These are phyloP conservation scores for Pestalotiopsis sp. DNA, from an alignment of 2,329 filamentous ascomycete genomes.

Conservation along the genomic window DNA sequence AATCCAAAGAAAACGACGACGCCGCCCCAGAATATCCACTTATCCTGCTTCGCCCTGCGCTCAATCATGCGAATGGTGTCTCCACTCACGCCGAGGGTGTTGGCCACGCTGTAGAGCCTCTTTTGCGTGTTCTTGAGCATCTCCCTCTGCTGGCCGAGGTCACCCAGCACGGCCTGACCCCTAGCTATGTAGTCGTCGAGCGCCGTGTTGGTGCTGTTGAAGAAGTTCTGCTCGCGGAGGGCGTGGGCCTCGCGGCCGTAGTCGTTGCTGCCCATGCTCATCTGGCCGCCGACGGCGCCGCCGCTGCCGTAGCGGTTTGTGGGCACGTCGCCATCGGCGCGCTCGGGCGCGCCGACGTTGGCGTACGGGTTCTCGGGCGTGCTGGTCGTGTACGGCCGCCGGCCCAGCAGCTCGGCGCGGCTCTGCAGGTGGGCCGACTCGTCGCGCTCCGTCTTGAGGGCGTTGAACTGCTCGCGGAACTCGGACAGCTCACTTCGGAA, in stretches of 20 bases:
- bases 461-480: conserved; percentile 77
- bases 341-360: conserved; percentile 44
- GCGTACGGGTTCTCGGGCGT: conserved; percentile 94
- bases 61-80: conserved; percentile 98
- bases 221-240: conserved; percentile 87
- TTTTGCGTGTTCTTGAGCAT: conserved; percentile 95
- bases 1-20: conserved; percentile 87
- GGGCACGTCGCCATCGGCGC: conserved; percentile 38
- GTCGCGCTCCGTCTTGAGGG: conserved; percentile 76
- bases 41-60: conserved; percentile 87
- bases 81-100: conserved; percentile 89
- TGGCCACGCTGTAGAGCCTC: conserved; percentile 87
- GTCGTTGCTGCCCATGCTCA: conserved; percentile 59
- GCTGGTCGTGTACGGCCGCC: conserved; percentile 77
- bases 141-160: conserved; percentile 87
- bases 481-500: conserved; percentile 83
- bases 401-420: conserved; percentile 80
- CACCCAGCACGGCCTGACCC: conserved; percentile 85
- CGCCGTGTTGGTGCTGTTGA: conserved; percentile 77
- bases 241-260: conserved; percentile 79
- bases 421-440: conserved; percentile 69
- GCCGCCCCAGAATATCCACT: conserved; percentile 94
- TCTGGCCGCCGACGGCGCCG: conserved; percentile 33
- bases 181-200: conserved; percentile 93
- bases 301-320: conserved; percentile 43